Evolutionary conservation across 208 protist genomes (phyloP).

Genomic region (Tritrichomonas musculus): DNA sequence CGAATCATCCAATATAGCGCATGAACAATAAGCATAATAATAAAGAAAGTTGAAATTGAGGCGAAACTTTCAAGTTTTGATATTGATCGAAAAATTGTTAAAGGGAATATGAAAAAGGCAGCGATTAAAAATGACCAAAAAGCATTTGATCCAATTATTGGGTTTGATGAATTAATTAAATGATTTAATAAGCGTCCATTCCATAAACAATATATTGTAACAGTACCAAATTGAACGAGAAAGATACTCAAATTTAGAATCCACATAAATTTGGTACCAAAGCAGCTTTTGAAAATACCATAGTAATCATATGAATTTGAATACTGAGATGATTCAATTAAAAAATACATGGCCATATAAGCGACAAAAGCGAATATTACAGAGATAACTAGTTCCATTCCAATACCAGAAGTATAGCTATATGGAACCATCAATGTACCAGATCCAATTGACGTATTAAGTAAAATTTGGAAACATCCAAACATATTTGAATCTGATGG

Average conservation of each 20-base stretch:
- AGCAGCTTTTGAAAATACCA: neutral
- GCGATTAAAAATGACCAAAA: neutral
- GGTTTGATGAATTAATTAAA: neutral
- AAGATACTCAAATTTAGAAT: neutral
- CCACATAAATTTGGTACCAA: neutral
- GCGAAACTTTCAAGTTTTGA: neutral
- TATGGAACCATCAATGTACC: constrained; percentile 22
- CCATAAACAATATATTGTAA: neutral
- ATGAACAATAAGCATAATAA: neutral
- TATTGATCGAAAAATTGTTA: neutral
- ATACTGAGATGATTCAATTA: neutral
- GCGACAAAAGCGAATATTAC: neutral
- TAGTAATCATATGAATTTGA: neutral
- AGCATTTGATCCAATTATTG: neutral
- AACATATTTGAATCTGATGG: neutral
- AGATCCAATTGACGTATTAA: constrained; percentile 23
- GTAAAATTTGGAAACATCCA: neutral
- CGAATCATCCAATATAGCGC: neutral
- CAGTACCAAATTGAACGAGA: neutral
- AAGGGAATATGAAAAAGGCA: neutral
- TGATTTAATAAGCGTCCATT: neutral
- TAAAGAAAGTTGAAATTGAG: neutral
- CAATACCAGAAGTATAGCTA: neutral
- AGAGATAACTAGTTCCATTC: neutral
- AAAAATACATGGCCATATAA: neutral